A percentile compares a stretch with the other conserved stretches of the same genome.
These are phyloP conservation scores for Coemansia sp. DNA, from an alignment of 192 early-diverging fungal species.

Conservation along the genomic window DNA sequence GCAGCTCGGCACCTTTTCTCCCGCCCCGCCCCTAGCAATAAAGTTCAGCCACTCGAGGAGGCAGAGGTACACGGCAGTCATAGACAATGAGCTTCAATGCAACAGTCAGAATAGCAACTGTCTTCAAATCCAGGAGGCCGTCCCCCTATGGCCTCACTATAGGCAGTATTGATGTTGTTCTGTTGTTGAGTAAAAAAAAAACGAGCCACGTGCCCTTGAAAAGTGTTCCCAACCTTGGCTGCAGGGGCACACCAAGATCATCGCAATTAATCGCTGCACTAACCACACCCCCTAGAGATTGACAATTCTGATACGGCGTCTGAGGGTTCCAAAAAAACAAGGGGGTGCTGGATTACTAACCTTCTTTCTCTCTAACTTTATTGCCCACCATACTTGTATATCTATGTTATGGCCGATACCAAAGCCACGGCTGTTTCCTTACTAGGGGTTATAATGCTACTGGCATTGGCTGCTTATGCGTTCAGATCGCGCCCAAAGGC, in stretches of 20 bases:
- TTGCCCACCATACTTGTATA: not conserved
- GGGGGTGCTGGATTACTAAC: not conserved
- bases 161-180: no score
- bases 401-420: conserved; percentile 10
- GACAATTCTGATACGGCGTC: not conserved
- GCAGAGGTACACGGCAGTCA: no score
- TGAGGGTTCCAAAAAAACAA: not conserved
- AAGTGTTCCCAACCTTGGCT: not conserved
- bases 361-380: not conserved
- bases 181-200: no score
- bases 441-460: not conserved
- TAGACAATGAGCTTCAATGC: no score
- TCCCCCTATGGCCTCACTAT: no score
- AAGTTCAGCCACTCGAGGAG: no score
- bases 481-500: conserved; percentile 7
- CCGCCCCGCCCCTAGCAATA: no score
- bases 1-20: no score
- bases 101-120: no score
- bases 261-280: not conserved
- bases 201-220: not conserved
- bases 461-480: not conserved
- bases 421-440: not conserved
- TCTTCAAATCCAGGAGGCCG: no score
- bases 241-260: not conserved
- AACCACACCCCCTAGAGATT: not conserved